These are phyloP conservation scores for Arthroderma sp. DNA, from an alignment of 2,329 filamentous ascomycete genomes.

Conservation along the genomic window DNA sequence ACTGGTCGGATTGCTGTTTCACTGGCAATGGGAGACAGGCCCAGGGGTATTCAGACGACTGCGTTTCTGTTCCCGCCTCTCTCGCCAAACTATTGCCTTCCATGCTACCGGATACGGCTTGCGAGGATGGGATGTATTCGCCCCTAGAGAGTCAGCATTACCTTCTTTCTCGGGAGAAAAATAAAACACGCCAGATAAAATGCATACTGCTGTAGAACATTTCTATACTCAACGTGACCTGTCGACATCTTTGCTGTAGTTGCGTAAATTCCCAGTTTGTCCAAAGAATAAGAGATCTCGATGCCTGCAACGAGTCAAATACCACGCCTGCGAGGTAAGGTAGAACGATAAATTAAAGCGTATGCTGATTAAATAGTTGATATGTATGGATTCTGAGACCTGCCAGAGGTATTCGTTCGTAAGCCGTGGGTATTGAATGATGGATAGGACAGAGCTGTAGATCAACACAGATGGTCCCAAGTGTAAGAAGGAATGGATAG, in stretches of 20 bases:
- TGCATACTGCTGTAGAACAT: neutral
- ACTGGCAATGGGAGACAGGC: neutral
- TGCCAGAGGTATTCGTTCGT: neutral
- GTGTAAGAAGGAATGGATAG: constrained; percentile 3
- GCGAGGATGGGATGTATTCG: neutral
- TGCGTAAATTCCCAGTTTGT: neutral
- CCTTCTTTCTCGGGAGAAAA: neutral
- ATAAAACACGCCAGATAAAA: neutral
- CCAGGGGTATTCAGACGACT: neutral
- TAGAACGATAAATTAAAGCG: neutral
- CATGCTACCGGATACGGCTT: neutral
- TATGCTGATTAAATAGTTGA: neutral
- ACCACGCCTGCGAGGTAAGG: neutral
- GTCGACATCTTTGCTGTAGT: neutral
- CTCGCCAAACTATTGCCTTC: neutral
- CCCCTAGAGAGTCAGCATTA: neutral
- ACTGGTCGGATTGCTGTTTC: neutral
- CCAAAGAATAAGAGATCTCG: neutral
- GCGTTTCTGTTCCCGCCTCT: neutral
- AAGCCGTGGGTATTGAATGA: neutral
- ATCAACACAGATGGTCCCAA: neutral
- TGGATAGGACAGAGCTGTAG: neutral
- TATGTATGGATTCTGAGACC: neutral
- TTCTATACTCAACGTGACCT: neutral
- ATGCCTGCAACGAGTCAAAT: neutral